phyloP scores from a whole-genome alignment of 2,329 filamentous ascomycete genomes.

The Pseudocercospora musae region DNA sequence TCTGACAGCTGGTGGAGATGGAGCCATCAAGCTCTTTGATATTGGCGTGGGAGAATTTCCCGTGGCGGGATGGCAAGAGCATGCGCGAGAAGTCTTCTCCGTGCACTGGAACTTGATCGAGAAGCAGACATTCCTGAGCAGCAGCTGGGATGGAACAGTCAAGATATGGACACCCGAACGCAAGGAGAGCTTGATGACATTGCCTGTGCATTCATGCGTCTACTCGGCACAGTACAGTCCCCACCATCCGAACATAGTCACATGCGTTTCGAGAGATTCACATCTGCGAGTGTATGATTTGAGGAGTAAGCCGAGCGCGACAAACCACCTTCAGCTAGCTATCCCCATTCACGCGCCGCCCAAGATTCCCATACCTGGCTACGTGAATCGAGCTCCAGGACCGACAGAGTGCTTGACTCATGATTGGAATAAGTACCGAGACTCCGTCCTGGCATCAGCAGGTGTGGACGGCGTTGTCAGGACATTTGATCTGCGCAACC shows the following conservation, averaged over 20 bases:
- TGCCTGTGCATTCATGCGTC: slow-evolving; percentile 89
- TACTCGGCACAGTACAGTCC: slow-evolving; percentile 92
- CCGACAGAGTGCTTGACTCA: slow-evolving; percentile 86
- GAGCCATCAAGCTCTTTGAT: slow-evolving; percentile 92
- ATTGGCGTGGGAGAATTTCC: slow-evolving; percentile 77
- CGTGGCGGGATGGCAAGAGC: slow-evolving; percentile 87
- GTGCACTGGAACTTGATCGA: slow-evolving; percentile 88
- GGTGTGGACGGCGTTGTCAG: slow-evolving; percentile 85
- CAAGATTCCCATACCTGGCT: slow-evolving; percentile 47
- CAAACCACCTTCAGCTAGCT: slow-evolving; percentile 79
- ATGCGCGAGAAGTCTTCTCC: slow-evolving; percentile 87
- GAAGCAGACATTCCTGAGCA: slow-evolving; percentile 87
- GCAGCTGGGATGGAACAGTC: slow-evolving; percentile 93
- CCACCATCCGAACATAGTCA: slow-evolving; percentile 79
- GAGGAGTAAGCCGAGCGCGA: slow-evolving; percentile 76
- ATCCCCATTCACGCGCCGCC: slow-evolving; percentile 77
- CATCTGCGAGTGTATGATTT: slow-evolving; percentile 90
- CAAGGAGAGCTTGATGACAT: slow-evolving; percentile 67
- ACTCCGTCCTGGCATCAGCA: slow-evolving; percentile 77
- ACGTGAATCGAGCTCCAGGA: slow-evolving; percentile 43
- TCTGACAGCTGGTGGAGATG: slow-evolving; percentile 84
- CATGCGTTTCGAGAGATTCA: slow-evolving; percentile 83
- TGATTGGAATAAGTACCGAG: slow-evolving; percentile 98
- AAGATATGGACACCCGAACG: slow-evolving; percentile 87
- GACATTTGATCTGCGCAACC: slow-evolving; percentile 84